Conservation (phyloP, 2,329 filamentous ascomycete species). For the Ustulina deusta region DNA sequence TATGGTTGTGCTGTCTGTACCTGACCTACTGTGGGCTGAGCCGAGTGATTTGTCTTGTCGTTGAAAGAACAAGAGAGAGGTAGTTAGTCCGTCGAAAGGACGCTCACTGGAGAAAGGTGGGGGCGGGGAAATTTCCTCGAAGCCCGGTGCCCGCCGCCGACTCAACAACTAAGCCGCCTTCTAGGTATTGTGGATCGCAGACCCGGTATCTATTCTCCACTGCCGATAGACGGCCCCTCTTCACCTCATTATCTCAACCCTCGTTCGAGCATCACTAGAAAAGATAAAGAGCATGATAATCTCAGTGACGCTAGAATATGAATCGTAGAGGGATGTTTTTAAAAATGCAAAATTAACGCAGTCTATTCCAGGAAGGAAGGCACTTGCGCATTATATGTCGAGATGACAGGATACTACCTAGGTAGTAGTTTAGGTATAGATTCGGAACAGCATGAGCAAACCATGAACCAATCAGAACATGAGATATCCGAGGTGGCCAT, state of each 20-base stretch:
- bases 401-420: slow-evolving; percentile 18
- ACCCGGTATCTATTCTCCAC: neutral
- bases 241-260: neutral
- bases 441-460: neutral
- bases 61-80: neutral
- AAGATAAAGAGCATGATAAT: neutral
- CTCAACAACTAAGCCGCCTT: neutral
- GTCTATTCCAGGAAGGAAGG: neutral
- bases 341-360: neutral
- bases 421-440: neutral
- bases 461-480: slow-evolving; percentile 15
- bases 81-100: too few relatives aligned
- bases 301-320: slow-evolving; percentile 4
- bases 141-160: too few relatives aligned
- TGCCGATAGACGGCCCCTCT: neutral
- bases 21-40: slow-evolving; percentile 2
- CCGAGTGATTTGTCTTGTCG: slow-evolving; percentile 8
- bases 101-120: neutral
- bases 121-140: too few relatives aligned
- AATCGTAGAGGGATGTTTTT: neutral
- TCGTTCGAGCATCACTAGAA: neutral
- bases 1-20: neutral
- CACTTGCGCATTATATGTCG: slow-evolving; percentile 12
- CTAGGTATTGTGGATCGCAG: neutral
- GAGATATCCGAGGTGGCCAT: slow-evolving; percentile 25